Conservation (phyloP, 192 early-diverging fungal genomes). For the Podila epigama region DNA sequence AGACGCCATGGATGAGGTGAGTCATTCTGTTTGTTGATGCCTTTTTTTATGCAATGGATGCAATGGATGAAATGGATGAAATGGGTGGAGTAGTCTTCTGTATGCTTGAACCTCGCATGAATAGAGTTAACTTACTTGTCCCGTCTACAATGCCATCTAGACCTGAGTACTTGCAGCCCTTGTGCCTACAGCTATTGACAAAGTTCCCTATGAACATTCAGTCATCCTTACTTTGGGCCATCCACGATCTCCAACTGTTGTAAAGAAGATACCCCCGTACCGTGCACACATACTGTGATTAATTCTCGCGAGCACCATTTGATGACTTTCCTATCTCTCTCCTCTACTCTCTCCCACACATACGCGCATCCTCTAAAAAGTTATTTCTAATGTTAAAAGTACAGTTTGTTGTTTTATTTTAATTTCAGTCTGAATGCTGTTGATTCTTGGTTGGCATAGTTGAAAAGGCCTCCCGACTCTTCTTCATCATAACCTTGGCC, state of each 20-base stretch:
- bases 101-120: no score
- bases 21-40: no score
- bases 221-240: slow-evolving; percentile 45
- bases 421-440: slow-evolving; percentile 64
- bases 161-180: slow-evolving; percentile 42
- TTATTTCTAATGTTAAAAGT: no score
- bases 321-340: no score
- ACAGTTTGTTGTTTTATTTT: neutral
- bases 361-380: no score
- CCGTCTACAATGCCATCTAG: neutral
- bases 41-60: no score
- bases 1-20: slow-evolving; percentile 43
- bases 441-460: slow-evolving; percentile 63
- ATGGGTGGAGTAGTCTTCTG: no score
- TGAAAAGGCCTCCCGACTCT: slow-evolving; percentile 52
- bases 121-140: neutral
- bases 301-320: no score
- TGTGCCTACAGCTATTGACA: slow-evolving; percentile 40
- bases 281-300: no score
- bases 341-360: no score
- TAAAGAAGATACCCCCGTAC: slow-evolving; percentile 9
- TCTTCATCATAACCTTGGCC: slow-evolving; percentile 57
- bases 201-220: slow-evolving; percentile 50
- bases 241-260: slow-evolving; percentile 40
- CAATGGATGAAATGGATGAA: no score